These are phyloP conservation scores for Wickerhamomyces queroliae DNA, from an alignment of 805 yeast genomes.

Conservation along the genomic window DNA sequence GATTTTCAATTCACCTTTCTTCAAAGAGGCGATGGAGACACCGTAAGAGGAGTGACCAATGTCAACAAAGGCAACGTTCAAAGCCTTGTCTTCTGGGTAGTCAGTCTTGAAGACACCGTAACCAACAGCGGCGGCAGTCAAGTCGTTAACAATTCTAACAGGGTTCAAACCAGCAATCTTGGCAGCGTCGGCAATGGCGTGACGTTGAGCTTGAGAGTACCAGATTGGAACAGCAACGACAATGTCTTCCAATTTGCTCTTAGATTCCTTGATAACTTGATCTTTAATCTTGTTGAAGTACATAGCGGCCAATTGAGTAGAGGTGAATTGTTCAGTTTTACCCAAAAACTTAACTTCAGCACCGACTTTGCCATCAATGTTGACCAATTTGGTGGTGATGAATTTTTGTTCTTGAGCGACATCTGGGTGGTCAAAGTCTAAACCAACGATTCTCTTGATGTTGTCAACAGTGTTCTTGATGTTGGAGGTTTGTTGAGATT, in stretches of 20 bases:
- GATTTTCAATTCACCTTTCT: conserved; percentile 93
- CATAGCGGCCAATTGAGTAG: conserved; percentile 93
- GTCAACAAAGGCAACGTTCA: conserved; percentile 89
- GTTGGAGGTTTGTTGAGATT: conserved; percentile 94
- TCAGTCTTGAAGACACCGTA: conserved; percentile 98
- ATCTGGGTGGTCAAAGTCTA: conserved; percentile 70
- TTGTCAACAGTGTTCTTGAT: conserved; percentile 94
- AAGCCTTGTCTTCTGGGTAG: conserved; percentile 89
- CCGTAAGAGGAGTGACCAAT: conserved; percentile 96
- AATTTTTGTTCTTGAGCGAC: conserved; percentile 67
- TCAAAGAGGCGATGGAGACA: conserved; percentile 83
- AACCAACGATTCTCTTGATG: conserved; percentile 88
- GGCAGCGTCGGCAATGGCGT: conserved; percentile 94
- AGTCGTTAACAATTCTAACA: conserved; percentile 94
- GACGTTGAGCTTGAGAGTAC: conserved; percentile 96
- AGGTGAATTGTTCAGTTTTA: conserved; percentile 69
- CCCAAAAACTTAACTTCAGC: conserved; percentile 83
- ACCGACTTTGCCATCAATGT: conserved; percentile 72
- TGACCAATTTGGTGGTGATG: conserved; percentile 66
- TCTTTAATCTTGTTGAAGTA: conserved; percentile 86
- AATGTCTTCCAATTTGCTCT: conserved; percentile 72
- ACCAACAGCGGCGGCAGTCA: conserved; percentile 98
- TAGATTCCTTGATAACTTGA: conserved; percentile 76
- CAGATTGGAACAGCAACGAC: conserved; percentile 94
- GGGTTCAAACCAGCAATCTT: conserved; percentile 96